Base-by-base conservation (phyloP, 2,329 filamentous ascomycete genomes). In the Colletotrichum sp. region DNA sequence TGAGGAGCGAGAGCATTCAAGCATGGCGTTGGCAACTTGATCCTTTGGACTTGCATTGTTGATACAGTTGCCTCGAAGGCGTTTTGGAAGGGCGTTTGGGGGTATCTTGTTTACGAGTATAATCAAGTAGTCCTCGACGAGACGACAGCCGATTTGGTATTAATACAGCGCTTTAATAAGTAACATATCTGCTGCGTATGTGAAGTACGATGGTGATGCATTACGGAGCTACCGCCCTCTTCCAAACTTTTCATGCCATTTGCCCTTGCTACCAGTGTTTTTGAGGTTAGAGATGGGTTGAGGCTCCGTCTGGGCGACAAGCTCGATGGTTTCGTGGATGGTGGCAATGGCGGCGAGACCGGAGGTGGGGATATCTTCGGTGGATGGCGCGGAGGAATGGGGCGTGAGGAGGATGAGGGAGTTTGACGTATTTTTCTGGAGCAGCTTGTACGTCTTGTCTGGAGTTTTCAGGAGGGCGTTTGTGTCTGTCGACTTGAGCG, bases 381-480 rank as follows among this genome's bases (percentile, higher is more conserved):
- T 30, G 73, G 77, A 4, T 65, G 66, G 6, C 3, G 71, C 49
- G 8, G 79, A 62, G 26, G 79, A 77, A 10, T 80, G 77, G 4
- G 87, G 84, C 30, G 84, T 81, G 36, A 93, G 85, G 5, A 94
- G 82, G 79, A 93, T 89, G 63, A 94, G 86, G n/a, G 90, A 89
- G 80, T 94, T 94, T 62, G 92, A 94, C 0, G 92, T 93, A 82
- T 93, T 93, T 82, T 93, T 93, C 80, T 93, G 92, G 34, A 90
- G 90, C 63, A 94, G 86, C 8, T 87, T 87, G 83, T 92, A 94
- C 18, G 88, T 89, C 79, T 88, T 89, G 69, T 85, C 82, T 5
- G 87, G 87, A 1, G 88, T 87, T 79, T 85, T 88, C 70, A 93
- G 87, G 57, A 92, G 81, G 30, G 91, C 91, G 4, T 83, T 82